Conservation (phyloP, 83 land plant genomes). For the Diphasiastrum complanatum region DNA sequence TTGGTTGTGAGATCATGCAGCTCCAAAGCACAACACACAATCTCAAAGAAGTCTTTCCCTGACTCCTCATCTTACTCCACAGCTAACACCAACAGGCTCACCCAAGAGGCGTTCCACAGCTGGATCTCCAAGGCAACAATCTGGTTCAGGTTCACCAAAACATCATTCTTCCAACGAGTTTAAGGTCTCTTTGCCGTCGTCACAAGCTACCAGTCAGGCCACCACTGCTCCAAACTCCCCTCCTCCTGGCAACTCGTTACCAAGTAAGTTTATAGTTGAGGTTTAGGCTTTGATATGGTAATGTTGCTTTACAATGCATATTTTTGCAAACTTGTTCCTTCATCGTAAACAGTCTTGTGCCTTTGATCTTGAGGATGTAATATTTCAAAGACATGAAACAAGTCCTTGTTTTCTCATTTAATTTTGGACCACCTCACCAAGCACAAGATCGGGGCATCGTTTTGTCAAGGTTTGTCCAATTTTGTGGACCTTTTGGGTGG, state of each 20-base stretch:
- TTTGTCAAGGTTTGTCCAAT: no score
- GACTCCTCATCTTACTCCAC: conserved; percentile 18
- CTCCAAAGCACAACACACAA: no score
- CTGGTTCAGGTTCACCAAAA: conserved; percentile 12
- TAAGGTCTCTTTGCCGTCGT: conserved; percentile 6
- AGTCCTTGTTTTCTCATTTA: no score
- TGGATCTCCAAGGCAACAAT: conserved; percentile 7
- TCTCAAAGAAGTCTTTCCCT: conserved; percentile 6
- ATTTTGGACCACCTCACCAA: no score
- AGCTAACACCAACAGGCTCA: conserved; percentile 20
- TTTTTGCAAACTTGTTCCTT: conserved; percentile 3
- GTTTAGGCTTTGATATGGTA: not conserved
- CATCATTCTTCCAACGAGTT: conserved; percentile 11
- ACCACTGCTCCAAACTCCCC: conserved; percentile 27
- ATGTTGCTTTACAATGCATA: not conserved
- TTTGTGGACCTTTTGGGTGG: no score
- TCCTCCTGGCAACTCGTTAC: conserved; percentile 14
- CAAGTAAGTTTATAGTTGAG: conserved; percentile 1
- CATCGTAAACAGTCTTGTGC: no score
- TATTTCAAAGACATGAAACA: no score
- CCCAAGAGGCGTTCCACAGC: conserved; percentile 9
- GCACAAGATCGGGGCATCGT: no score
- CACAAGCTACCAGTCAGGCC: conserved; percentile 18
- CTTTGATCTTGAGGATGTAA: no score
- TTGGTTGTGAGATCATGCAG: no score